Conservation (phyloP, 805 yeast genomes). For the Ogataea minuta region DNA sequence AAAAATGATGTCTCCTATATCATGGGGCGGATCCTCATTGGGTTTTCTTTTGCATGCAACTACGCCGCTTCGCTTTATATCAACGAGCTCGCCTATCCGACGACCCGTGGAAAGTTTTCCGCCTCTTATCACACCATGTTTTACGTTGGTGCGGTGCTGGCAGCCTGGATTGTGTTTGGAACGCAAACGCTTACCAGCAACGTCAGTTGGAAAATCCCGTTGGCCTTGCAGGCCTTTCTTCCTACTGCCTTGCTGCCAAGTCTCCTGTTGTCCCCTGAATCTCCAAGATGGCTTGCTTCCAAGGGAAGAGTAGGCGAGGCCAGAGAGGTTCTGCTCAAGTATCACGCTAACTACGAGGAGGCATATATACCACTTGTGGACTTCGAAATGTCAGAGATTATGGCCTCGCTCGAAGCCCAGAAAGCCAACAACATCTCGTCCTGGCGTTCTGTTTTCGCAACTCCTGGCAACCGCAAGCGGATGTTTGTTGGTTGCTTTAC, state of each 20-base stretch:
- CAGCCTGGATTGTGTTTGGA: conserved; percentile 44
- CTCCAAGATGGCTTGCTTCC: conserved; percentile 36
- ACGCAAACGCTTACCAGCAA: conserved; percentile 30
- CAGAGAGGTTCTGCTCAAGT: conserved; percentile 29
- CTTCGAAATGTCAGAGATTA: conserved; percentile 37
- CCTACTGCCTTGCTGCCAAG: conserved; percentile 34
- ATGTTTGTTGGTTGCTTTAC: conserved; percentile 31
- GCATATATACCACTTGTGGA: conserved; percentile 34
- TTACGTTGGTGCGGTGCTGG: conserved; percentile 41
- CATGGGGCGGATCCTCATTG: conserved; percentile 18
- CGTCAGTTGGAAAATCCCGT: conserved; percentile 40
- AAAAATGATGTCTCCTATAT: conserved; percentile 16
- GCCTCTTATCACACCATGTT: conserved; percentile 40
- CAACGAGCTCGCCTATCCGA: conserved; percentile 38
- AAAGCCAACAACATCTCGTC: conserved; percentile 32
- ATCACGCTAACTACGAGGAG: conserved; percentile 22
- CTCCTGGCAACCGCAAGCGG: conserved; percentile 39
- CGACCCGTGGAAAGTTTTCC: conserved; percentile 31
- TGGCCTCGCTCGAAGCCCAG: conserved; percentile 36
- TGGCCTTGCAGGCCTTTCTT: conserved; percentile 38
- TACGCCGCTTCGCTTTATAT: conserved; percentile 17
- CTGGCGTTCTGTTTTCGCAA: conserved; percentile 34
- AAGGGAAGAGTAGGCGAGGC: conserved; percentile 36
- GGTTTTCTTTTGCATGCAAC: conserved; percentile 18
- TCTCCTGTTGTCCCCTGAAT: conserved; percentile 37